phyloP scores from a whole-genome alignment of 2,329 filamentous ascomycete genomes.

The Byssothecium circinans region DNA sequence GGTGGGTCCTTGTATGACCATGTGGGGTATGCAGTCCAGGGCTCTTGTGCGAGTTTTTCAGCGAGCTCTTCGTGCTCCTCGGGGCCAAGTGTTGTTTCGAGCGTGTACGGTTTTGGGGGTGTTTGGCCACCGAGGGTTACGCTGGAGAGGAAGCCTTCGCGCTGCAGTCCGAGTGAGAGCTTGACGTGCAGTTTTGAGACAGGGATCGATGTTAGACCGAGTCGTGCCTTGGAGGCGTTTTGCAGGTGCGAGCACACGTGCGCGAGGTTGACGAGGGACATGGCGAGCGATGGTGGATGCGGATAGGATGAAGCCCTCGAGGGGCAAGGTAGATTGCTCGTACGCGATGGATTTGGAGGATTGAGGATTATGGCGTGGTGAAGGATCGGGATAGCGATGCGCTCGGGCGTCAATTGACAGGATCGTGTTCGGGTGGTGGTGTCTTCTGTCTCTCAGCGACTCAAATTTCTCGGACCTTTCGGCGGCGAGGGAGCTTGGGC shows the following conservation, averaged over 20 bases:
- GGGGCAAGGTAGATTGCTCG: conserved; percentile 5
- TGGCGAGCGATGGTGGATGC: conserved; percentile 53
- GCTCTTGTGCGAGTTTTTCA: conserved; percentile 45
- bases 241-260: conserved; percentile 89
- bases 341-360: neutral
- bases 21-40: conserved; percentile 37
- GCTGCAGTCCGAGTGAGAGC: conserved; percentile 75
- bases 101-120: conserved; percentile 47
- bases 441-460: conserved; percentile 1
- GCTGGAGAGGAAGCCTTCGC: conserved; percentile 77
- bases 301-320: conserved; percentile 9
- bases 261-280: conserved; percentile 75
- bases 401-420: conserved; percentile 23
- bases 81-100: conserved; percentile 34
- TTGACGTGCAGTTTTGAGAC: conserved; percentile 79
- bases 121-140: conserved; percentile 72
- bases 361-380: neutral
- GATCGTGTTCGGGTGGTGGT: neutral
- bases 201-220: conserved; percentile 81
- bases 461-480: conserved; percentile 33
- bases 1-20: neutral
- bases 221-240: conserved; percentile 81
- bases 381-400: conserved; percentile 7
- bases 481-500: conserved; percentile 19
- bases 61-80: conserved; percentile 34